phyloP scores from a whole-genome alignment of 148 eudicot species.

The Vaccinium vitisidaea region DNA sequence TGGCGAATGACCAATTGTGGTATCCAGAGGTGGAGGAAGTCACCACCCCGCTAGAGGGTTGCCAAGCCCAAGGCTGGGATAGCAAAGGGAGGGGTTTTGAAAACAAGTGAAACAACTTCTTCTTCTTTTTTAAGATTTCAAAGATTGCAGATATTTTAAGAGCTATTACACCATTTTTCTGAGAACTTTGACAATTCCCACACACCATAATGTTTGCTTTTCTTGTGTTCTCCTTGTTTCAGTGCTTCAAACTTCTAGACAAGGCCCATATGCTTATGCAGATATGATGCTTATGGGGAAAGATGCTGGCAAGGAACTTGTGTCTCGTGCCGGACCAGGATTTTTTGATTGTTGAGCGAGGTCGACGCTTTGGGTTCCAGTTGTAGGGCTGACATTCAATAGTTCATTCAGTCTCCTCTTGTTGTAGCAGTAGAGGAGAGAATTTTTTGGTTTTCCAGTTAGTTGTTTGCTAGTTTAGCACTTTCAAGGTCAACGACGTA shows the following conservation, averaged over 20 bases:
- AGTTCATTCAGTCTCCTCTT: not conserved
- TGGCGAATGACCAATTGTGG: too few species aligned
- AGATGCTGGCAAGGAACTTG: constrained; percentile 94
- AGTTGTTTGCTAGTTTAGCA: not conserved
- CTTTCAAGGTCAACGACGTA: not conserved
- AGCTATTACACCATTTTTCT: not conserved
- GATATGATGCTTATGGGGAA: constrained; percentile 88
- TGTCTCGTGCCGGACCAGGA: constrained; percentile 73
- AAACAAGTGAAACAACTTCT: not conserved
- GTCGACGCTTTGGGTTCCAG: not conserved
- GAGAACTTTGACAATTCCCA: not conserved
- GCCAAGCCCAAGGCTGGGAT: not conserved
- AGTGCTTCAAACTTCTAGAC: constrained; percentile 71
- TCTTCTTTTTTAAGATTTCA: not conserved
- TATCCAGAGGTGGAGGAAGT: not conserved
- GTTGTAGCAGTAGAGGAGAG: constrained; percentile 7
- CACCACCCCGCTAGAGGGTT: not conserved
- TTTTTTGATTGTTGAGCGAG: constrained; percentile 59
- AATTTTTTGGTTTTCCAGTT: not conserved
- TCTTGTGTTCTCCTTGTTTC: constrained; percentile 14
- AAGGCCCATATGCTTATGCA: constrained; percentile 57
- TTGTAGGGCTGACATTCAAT: not conserved
- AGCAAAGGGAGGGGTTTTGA: not conserved
- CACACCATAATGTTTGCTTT: not conserved
- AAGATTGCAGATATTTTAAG: not conserved